Base-by-base conservation (phyloP, 1,284 basidiomycete species). In the Fomitopsis betulina region DNA sequence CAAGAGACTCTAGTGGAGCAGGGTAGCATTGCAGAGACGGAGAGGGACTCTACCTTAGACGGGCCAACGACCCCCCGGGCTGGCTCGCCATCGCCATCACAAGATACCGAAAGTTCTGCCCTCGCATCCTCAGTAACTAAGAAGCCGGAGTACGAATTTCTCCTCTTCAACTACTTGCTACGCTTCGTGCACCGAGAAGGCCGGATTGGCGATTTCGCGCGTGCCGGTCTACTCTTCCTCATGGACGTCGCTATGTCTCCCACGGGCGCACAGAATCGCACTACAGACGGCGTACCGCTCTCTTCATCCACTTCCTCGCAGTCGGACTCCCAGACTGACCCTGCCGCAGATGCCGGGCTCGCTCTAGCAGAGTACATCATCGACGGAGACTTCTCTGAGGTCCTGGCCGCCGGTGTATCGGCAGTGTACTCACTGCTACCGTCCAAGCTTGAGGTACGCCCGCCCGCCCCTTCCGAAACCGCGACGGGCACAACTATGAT, bases 151-250 rank as follows among this genome's bases (percentile, higher is more conserved):
- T 96, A 96, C 67, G 94, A 97, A 69, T 97, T 96, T 68, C 82
- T 96, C 10, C 79, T 97, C 12, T 98, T 98, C 80, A 94, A 96
- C 64, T 97, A 97, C 69, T 86, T 99, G 37, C 84, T 98, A 19
- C 93, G 95, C 3, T 98, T 96, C 68, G 91, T 95, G 21, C 96
- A 98, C 70, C 85, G 95, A 55, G 96, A 98, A 75, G 94, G 94
- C 30, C 84, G 90, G 33, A 94, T 94, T 30, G 96, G 96, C 15
- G 95, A 98, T 70, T 93, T 94, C 68, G 94, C 96, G 3, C 85
- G 96, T 10, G 93, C 93, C 3, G 96, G 96, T 8, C 75, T 98
- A 35, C 76, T 96, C 15, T 94, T 96, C 72, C 81, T 98, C 47
- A 91, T 98, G 83, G 94, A 97, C 67, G 90, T 98, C 39, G 94